Evolutionary conservation across 306 rosid species (phyloP), one percentile per base, ranked within the genome.

Genomic region (Quercus dentata): DNA sequence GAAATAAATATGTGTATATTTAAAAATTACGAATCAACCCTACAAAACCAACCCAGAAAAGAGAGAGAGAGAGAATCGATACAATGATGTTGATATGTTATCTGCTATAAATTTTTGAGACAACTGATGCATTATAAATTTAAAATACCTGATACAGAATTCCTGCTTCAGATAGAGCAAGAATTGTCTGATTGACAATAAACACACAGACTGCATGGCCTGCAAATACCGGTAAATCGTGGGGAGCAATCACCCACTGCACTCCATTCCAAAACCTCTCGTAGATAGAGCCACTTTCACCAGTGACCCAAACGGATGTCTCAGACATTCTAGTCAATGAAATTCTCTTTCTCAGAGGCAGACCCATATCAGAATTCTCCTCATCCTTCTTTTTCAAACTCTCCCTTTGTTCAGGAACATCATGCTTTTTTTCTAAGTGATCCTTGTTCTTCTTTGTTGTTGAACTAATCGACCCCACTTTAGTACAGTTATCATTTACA

Each of bases 261-360:
- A 91, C 82, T 74, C 95, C 97, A 88, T 94, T 94, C 98, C 97
- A 94, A 83, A 90, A 91, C 88, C 97, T 92, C 92, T 94, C 98
- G 82, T 88, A 92, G 63, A 94, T 94, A 7, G 89, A 90, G 4
- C 98, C 98, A 87, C 97, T 94, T 82, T 85, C 90, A 76, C 95
- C 95, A 76, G 91, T 94, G 73, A 94, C 72, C 98, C 97, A 94
- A 56, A 91, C 72, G n/a, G 97, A 92, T 59, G 84, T 80, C 56
- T 89, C 97, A 33, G 93, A 89, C 88, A 94, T 81, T 87, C 74
- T 91, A 74, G 88, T 91, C 95, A 94, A 85, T 3, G 97, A 94
- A 79, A 90, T 74, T 70, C 97, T 90, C 87, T 88, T 90, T 49
- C 98, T 94, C 84, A 74, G 28, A 68, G 90, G 89, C 77, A 92